Evolutionary conservation across 2,329 filamentous ascomycete species (phyloP).

Genomic region (Zymoseptoria tritici): DNA sequence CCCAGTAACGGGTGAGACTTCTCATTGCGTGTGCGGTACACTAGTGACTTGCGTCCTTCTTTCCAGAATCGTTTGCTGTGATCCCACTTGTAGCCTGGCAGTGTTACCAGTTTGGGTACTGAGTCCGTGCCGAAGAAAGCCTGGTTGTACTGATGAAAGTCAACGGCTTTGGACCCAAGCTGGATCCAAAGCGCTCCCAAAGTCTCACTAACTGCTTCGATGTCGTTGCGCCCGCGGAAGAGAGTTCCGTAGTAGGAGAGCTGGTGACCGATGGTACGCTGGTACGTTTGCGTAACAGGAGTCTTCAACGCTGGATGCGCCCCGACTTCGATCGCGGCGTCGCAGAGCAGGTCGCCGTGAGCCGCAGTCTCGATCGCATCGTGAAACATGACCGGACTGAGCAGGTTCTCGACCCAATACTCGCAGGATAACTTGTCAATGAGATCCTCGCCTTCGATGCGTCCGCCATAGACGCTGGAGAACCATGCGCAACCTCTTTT

Average conservation of each 20-base stretch:
- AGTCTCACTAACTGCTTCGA: slow-evolving; percentile 18
- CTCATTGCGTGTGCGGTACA: slow-evolving; percentile 7
- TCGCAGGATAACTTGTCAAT: slow-evolving; percentile 3
- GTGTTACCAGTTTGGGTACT: not conserved
- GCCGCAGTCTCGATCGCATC: slow-evolving; percentile 33
- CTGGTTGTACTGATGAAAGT: slow-evolving; percentile 11
- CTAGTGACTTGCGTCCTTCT: slow-evolving; percentile 9
- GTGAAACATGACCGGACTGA: slow-evolving; percentile 38
- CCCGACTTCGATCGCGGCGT: slow-evolving; percentile 40
- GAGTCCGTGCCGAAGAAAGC: slow-evolving; percentile 7
- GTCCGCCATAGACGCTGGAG: slow-evolving; percentile 14
- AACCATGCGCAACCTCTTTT: slow-evolving; percentile 17
- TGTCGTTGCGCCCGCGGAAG: slow-evolving; percentile 20
- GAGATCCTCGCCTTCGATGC: slow-evolving; percentile 21
- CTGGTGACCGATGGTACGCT: slow-evolving; percentile 9
- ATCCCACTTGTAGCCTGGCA: slow-evolving; percentile 12
- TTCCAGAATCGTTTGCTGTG: slow-evolving; percentile 12
- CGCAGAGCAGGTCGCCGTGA: slow-evolving; percentile 19
- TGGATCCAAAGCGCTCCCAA: slow-evolving; percentile 13
- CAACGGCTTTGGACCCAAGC: slow-evolving; percentile 6
- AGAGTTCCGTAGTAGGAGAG: slow-evolving; percentile 15
- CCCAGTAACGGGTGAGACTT: slow-evolving; percentile 13
- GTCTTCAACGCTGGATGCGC: slow-evolving; percentile 41
- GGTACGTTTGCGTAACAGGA: slow-evolving; percentile 33
- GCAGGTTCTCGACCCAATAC: slow-evolving; percentile 45